Base-by-base conservation (phyloP, 441 rosid species). In the Pelargonium fulgidum region DNA sequence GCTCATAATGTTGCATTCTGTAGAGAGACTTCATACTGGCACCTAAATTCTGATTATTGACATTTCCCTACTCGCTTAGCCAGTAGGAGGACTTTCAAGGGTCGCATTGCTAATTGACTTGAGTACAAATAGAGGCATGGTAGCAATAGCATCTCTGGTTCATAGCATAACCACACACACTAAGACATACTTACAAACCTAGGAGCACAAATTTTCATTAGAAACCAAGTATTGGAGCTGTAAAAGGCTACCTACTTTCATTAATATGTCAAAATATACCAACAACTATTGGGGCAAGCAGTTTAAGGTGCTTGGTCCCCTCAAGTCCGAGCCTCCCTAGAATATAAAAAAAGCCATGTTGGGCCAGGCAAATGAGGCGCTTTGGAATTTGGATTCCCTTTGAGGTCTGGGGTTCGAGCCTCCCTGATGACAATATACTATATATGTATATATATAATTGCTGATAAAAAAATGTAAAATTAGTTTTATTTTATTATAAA, bases 401-500 rank as follows among this genome's bases (percentile, higher is more conserved):
- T 29, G 36, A 29, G 36, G 36, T 29, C 36, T 29, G 0, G 36
- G 6, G 6, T 29, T 29, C 36, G 36, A 29, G 5, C 36, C 36
- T 29, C 36, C 36, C 36, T 29, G 36, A 5, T n/a, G 8, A 16
- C 10, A 39, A 36, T 12, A 20, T 39, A 14, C 67, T 29, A 22
- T 22, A 22, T 22, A 1, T 22, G 45, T 10, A 12, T 33, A 10
- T 14, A 2, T 56, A 6, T 10, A 22, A 36, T 19, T 44, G 39
- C 10, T n/a, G 17, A 41, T 22, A 24, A 24, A 47, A 47, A 29
- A 29, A 29, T 29, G 5, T 29, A 29, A 29, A 29, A 7, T 22
- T 36, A 58, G 48, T 65, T 61, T 71, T 63, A 29, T 50, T 58
- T 20, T 62, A 47, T n/a, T 3, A 11, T 10, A 48, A 72, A 56